Evolutionary conservation across 164 flowering plant species (phyloP), one percentile per base, ranked within the genome.

Genomic region (Magnolia kwangsiensis): DNA sequence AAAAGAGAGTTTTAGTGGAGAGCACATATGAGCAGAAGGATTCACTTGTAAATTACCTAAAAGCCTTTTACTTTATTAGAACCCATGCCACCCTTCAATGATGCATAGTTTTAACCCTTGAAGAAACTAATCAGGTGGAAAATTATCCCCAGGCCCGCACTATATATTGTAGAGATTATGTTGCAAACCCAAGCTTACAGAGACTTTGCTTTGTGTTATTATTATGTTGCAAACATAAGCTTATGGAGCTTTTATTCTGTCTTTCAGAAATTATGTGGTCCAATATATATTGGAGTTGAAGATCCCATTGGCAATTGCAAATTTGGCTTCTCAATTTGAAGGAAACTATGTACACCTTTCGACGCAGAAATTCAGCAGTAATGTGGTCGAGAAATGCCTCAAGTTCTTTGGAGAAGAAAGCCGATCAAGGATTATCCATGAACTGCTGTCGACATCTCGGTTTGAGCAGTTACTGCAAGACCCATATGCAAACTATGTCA

Each of bases 371-470:
- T 88, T 87, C 77, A 85, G 91, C 76, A 87, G 91, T 74, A 86
- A 88, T 61, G 89, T 88, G 5, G 86, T 88, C 55, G 87, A 88
- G 74, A 88, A 85, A 70, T 86, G 87, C 65, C 83, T 88, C 51
- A 74, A 71, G 27, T 63, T 72, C 18, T 78, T 73, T 74, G 67
- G 67, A 9, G 84, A 80, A 67, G 87, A 82, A n/a, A 55, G 55
- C 74, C 80, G 76, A 27, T 63, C 83, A 29, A 78, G 27, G 51
- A 84, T 88, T 76, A 83, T 88, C 63, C 71, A 69, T 61, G 90
- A 88, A 64, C 75, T 86, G 74, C 76, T 88, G 13, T 79, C 82
- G 1, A 63, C 72, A 23, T 71, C 88, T 82, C 84, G 23, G 50
- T 82, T 88, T 76, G 88, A 83, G 21, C 82, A 81, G 67, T 73